phyloP scores from a whole-genome alignment of 495 filamentous ascomycete genomes.

The Penicillium canescens region DNA sequence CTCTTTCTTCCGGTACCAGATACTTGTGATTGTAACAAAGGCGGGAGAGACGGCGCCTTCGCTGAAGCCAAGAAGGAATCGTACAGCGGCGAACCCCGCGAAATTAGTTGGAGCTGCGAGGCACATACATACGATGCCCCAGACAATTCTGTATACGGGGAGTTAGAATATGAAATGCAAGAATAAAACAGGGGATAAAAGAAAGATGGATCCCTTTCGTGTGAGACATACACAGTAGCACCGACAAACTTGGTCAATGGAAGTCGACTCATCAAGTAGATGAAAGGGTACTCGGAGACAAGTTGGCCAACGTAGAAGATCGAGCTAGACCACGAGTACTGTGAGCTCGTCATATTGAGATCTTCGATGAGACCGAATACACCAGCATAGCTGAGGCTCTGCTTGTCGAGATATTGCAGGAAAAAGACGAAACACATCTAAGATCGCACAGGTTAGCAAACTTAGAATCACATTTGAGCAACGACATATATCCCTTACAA shows the following conservation, averaged over 20 bases:
- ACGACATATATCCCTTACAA: conserved; percentile 26
- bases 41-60: conserved; percentile 46
- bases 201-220: background rate
- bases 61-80: conserved; percentile 51
- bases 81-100: conserved; percentile 43
- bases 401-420: conserved; percentile 51
- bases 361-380: conserved; percentile 57
- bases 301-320: conserved; percentile 52
- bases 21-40: conserved; percentile 28
- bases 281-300: conserved; percentile 46
- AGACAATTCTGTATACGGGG: conserved; percentile 25
- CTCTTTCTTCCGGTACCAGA: conserved; percentile 47
- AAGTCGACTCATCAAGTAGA: conserved; percentile 56
- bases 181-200: too few relatives aligned
- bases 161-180: background rate
- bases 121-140: conserved; percentile 53
- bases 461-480: background rate
- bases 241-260: conserved; percentile 44
- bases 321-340: conserved; percentile 54
- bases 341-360: conserved; percentile 45
- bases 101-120: conserved; percentile 49
- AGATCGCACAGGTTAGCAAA: background rate
- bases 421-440: conserved; percentile 36
- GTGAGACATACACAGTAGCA: conserved; percentile 21
- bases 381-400: conserved; percentile 55